A percentile compares a stretch with the other conserved stretches of the same genome.
Evolutionary conservation across 78 protist genomes (phyloP).

Genomic region (Dictyostelium capitatum): DNA sequence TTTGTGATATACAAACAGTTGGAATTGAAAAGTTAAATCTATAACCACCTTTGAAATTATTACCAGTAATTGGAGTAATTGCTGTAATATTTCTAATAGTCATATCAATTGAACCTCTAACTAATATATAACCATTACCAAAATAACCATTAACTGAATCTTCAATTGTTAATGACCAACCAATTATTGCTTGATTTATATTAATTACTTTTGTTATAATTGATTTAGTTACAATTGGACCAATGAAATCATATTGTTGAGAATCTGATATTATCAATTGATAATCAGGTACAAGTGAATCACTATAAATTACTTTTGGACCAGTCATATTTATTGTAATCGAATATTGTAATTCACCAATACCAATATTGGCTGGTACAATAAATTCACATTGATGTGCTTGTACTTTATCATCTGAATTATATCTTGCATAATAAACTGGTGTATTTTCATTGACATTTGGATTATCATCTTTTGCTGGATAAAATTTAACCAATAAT

Average conservation of each 20-base stretch:
- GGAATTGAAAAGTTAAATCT: neutral
- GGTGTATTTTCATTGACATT: neutral
- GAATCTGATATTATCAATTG: constrained; percentile 15
- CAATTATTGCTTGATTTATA: no score
- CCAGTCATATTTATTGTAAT: neutral
- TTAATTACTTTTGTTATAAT: no score
- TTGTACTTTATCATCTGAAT: neutral
- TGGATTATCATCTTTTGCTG: neutral
- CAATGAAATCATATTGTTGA: neutral
- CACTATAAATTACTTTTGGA: neutral
- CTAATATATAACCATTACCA: neutral
- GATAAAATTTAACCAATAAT: neutral
- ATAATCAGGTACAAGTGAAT: neutral
- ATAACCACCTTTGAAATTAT: neutral
- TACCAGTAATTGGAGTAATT: neutral
- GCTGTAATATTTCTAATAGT: neutral
- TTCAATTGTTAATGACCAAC: neutral
- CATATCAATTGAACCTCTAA: neutral
- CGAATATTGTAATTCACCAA: neutral
- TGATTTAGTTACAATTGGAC: neutral
- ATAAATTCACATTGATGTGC: neutral
- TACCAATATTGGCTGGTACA: neutral
- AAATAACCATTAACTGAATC: neutral
- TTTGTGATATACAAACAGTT: neutral
- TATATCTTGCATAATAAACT: neutral